Evolutionary conservation across 2,329 filamentous ascomycete species (phyloP).

Genomic region (Fusarium hostae): DNA sequence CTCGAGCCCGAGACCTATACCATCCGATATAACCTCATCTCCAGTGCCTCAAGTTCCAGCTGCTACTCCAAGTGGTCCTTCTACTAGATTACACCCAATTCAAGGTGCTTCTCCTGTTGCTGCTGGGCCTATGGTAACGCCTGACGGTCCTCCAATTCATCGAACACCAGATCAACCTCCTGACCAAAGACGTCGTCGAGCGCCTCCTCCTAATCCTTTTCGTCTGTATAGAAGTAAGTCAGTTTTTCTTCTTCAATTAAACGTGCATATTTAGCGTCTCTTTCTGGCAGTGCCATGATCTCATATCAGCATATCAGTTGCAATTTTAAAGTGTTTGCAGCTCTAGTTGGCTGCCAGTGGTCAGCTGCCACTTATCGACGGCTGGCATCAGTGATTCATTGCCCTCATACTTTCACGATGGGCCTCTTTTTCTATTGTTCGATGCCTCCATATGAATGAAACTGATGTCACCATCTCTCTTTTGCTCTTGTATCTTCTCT

Average conservation of each 20-base stretch:
- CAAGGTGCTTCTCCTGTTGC: slow-evolving; percentile 34
- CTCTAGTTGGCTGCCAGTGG: not conserved
- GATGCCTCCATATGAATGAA: not conserved
- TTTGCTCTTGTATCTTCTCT: not conserved
- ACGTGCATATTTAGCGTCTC: not conserved
- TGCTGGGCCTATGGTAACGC: slow-evolving; percentile 34
- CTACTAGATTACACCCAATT: slow-evolving; percentile 21
- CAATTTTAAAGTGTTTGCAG: slow-evolving; percentile 8
- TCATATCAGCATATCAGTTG: not conserved
- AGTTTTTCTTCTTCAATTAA: not conserved
- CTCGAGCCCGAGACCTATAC: slow-evolving; percentile 23
- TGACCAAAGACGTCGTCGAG: slow-evolving; percentile 39
- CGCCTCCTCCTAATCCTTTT: slow-evolving; percentile 51
- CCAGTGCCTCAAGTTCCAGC: slow-evolving; percentile 18
- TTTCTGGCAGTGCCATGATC: not conserved
- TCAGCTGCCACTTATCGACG: not conserved
- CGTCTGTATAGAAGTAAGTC: slow-evolving; percentile 53
- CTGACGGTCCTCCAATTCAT: slow-evolving; percentile 40
- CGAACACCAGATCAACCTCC: slow-evolving; percentile 45
- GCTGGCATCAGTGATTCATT: slow-evolving; percentile 20
- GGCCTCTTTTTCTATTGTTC: not conserved
- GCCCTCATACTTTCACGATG: not conserved
- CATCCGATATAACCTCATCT: slow-evolving; percentile 28
- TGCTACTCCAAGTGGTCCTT: slow-evolving; percentile 26
- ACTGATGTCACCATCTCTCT: not conserved